Evolutionary conservation across 78 protist genomes (phyloP), one percentile per base, ranked within the genome.

Genomic region (Dictyostelium brefeldianum): DNA sequence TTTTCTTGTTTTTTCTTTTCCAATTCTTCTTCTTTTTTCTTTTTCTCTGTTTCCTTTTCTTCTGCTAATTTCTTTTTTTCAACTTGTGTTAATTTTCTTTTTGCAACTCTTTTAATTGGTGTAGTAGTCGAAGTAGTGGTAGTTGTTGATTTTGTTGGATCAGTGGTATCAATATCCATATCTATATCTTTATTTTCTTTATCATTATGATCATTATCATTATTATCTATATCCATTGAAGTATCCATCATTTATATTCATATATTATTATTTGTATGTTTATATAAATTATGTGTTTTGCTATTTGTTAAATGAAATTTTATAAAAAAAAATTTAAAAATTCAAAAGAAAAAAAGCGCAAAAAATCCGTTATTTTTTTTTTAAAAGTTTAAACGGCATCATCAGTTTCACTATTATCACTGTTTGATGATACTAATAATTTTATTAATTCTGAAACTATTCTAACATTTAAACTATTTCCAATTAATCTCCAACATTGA

Each of bases 401-500:
- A 36, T 36, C 43, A 36, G 1, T 36, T 36, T 36, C 43, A 36
- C 43, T 36, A 36, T 2, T 36, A 36, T 59, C 29, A n/a, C n/a
- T n/a, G n/a, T 59, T 59, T 59, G 69, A 29, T 65, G 47, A 11
- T 27, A 65, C 46, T 46, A 71, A 46, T 17, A 71, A 78, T 47
- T 77, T 77, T 87, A 87, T 8, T 31, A 87, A 64, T 77, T 77
- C 84, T 2, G 92, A 77, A 41, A 87, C 69, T 14, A 87, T 87
- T 64, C 77, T 87, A 36, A 75, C 80, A 77, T 87, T 87, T 77
- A 87, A 77, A 77, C 92, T 87, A 50, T 87, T 87, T 47, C 92
- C 92, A 57, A 87, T 87, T 47, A 87, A 64, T 75, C 83, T 74
- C 29, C 50, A 77, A 27, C 83, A 36, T 51, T 87, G 92, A 20